Evolutionary conservation across 2,329 filamentous ascomycete genomes (phyloP).

Genomic region (Didymella glomerata): DNA sequence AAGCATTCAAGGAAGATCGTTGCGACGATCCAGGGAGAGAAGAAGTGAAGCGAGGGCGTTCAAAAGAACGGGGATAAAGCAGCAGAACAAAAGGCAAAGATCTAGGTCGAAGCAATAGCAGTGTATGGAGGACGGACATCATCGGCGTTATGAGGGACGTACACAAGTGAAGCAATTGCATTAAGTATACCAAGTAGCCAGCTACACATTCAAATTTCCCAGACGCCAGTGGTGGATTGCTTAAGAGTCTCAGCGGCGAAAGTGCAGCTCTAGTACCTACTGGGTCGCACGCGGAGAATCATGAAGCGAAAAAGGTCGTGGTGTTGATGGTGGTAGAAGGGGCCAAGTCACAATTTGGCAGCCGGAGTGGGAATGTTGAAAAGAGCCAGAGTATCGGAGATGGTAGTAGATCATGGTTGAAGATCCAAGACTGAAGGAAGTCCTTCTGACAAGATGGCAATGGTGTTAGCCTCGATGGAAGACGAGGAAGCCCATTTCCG

Average conservation of each 20-base stretch:
- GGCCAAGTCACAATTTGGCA: constrained; percentile 1
- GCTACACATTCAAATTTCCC: background rate
- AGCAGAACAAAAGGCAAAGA: background rate
- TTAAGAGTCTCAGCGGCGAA: no score
- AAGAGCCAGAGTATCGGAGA: background rate
- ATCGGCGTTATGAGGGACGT: background rate
- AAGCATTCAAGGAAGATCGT: constrained; percentile 84
- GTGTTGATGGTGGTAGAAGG: background rate
- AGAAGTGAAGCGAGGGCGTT: constrained; percentile 49
- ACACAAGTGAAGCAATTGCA: constrained; percentile 2
- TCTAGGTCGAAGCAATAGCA: background rate
- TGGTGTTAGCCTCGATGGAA: constrained; percentile 41
- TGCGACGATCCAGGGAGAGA: constrained; percentile 93
- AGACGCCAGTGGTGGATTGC: background rate
- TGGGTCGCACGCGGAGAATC: background rate
- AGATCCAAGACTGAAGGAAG: no score
- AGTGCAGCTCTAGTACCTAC: background rate
- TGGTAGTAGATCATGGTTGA: background rate
- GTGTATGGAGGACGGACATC: background rate
- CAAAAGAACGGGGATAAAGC: background rate
- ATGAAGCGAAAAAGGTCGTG: background rate
- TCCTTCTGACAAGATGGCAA: background rate
- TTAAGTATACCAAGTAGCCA: constrained; percentile 2
- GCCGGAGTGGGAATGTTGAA: background rate
- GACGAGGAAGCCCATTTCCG: constrained; percentile 44